A percentile compares a stretch with the other conserved stretches of the same genome.
These are phyloP conservation scores for Neurospora hispaniola DNA, from an alignment of 495 filamentous ascomycete species.

Conservation along the genomic window DNA sequence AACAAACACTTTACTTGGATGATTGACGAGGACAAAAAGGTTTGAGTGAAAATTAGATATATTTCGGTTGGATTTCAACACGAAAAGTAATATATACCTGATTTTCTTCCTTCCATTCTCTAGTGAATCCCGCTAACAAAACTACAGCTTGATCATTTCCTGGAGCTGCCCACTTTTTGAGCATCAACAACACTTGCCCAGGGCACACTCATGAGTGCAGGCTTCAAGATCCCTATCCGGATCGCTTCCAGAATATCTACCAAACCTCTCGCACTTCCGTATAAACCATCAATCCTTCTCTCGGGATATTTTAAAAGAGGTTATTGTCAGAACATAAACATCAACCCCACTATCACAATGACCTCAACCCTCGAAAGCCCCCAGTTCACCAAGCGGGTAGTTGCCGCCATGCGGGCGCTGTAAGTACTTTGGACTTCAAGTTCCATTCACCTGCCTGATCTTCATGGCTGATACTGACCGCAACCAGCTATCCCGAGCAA, in stretches of 20 bases:
- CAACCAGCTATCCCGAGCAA: slow-evolving; percentile 68
- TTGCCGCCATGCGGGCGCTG: slow-evolving; percentile 73
- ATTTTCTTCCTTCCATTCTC: not conserved
- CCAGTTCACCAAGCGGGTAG: slow-evolving; percentile 67
- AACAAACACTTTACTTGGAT: not conserved
- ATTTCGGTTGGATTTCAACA: not conserved
- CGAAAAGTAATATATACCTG: not conserved
- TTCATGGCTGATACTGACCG: not conserved
- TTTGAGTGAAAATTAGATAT: not conserved
- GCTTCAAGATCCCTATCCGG: not conserved
- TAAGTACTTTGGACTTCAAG: slow-evolving; percentile 32
- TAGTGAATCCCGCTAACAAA: not conserved
- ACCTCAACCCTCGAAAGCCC: slow-evolving; percentile 16
- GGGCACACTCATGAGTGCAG: not conserved
- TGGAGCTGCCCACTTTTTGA: not conserved
- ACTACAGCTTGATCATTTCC: not conserved
- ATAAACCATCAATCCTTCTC: not conserved
- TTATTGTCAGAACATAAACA: not conserved
- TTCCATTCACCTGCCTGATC: not conserved
- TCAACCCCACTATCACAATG: slow-evolving; percentile 6
- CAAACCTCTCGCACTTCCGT: not conserved
- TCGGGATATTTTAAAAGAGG: not conserved
- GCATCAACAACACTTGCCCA: not conserved
- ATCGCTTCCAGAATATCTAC: not conserved
- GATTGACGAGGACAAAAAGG: not conserved